Evolutionary conservation across 106 monocot genomes (phyloP).

Genomic region (Acorus gramineus): DNA sequence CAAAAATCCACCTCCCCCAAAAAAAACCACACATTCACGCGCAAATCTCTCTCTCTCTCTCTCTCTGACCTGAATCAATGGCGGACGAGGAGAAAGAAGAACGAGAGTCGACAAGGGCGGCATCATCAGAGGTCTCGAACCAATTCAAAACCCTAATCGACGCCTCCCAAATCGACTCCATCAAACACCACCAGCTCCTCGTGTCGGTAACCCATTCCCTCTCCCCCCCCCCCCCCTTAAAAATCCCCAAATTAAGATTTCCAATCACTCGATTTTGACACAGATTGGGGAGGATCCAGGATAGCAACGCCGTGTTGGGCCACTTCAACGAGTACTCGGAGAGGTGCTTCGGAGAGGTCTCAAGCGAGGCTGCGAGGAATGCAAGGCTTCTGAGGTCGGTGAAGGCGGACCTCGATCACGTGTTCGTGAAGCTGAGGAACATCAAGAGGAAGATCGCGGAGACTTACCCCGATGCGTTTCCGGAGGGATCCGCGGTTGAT

Average conservation of each 20-base stretch:
- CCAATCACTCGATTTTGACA: not conserved
- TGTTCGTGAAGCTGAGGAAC: conserved; percentile 82
- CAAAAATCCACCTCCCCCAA: too few relatives aligned
- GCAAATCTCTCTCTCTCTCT: too few relatives aligned
- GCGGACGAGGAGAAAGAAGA: conserved; percentile 16
- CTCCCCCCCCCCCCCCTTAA: not conserved
- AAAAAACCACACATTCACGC: too few relatives aligned
- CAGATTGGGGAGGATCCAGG: conserved; percentile 91
- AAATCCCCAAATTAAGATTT: not conserved
- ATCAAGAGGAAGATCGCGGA: conserved; percentile 65
- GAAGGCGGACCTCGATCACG: conserved; percentile 87
- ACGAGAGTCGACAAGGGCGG: conserved; percentile 26
- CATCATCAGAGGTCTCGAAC: conserved; percentile 47
- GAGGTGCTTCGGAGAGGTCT: conserved; percentile 61
- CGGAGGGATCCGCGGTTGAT: conserved; percentile 28
- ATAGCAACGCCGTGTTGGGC: conserved; percentile 82
- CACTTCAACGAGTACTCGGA: conserved; percentile 98
- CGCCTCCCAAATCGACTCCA: conserved; percentile 33
- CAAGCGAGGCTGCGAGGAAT: conserved; percentile 64
- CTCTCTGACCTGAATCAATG: too few relatives aligned
- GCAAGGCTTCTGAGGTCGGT: conserved; percentile 76
- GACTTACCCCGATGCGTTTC: conserved; percentile 90
- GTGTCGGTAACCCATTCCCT: conserved; percentile 25
- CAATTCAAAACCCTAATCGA: conserved; percentile 69
- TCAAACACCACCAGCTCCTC: conserved; percentile 66